These are phyloP conservation scores for Trichoderma asperellum DNA, from an alignment of 2,329 filamentous ascomycete species.

Conservation along the genomic window DNA sequence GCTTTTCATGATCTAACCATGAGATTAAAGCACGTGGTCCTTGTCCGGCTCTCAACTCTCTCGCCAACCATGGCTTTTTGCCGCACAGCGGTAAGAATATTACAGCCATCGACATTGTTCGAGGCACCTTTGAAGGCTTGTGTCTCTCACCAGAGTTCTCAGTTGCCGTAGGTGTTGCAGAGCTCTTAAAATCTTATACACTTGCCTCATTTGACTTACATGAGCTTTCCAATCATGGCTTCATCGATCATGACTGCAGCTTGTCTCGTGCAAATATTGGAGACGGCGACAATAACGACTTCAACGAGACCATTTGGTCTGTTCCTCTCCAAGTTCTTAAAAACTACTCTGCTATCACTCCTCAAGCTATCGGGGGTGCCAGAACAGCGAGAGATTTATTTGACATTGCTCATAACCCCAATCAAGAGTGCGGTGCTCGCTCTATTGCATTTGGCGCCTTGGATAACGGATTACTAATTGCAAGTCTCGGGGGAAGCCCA, in stretches of 20 bases:
- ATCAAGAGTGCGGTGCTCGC: slow-evolving; percentile 16
- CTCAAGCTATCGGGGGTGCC: slow-evolving; percentile 7
- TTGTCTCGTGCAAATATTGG: not conserved
- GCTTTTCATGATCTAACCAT: not conserved
- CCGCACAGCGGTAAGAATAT: slow-evolving; percentile 22
- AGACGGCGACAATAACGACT: slow-evolving; percentile 13
- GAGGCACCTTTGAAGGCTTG: not conserved
- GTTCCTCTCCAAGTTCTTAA: not conserved
- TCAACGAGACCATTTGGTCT: slow-evolving; percentile 18
- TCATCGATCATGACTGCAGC: slow-evolving; percentile 20
- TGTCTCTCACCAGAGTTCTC: not conserved
- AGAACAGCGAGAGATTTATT: slow-evolving; percentile 10
- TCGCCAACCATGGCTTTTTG: slow-evolving; percentile 21
- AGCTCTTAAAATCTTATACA: slow-evolving; percentile 11
- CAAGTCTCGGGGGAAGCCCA: not conserved
- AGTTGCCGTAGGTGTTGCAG: not conserved
- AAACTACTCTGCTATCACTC: not conserved
- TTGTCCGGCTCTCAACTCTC: slow-evolving; percentile 19
- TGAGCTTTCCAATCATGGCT: slow-evolving; percentile 18
- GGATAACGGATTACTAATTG: slow-evolving; percentile 10
- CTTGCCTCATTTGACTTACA: slow-evolving; percentile 9
- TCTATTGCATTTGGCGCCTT: slow-evolving; percentile 9
- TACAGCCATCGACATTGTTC: slow-evolving; percentile 6
- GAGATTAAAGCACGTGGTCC: not conserved
- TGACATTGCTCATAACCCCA: slow-evolving; percentile 16